Percentiles rank a stretch among this genome's conserved stretches.
phyloP scores from a whole-genome alignment of 1,284 basidiomycete species.

The Mrakiaceae sp. region DNA sequence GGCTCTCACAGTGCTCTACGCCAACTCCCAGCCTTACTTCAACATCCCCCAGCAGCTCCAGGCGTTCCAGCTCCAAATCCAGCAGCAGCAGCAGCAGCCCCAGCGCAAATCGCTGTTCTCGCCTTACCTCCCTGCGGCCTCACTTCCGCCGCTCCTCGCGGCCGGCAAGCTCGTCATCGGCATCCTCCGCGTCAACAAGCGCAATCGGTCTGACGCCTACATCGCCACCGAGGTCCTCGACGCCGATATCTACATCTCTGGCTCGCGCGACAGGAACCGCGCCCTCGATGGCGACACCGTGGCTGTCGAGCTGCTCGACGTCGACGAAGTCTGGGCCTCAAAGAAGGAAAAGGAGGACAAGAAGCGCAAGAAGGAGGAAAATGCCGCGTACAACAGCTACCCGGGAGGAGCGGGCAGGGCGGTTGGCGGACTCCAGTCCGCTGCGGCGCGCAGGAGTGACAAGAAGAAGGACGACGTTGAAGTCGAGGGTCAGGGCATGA shows the following conservation, averaged over 20 bases:
- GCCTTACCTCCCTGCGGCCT: conserved; percentile 95
- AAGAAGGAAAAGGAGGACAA: conserved; percentile 99
- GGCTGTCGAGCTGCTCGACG: conserved; percentile 89
- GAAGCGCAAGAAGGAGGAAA: conserved; percentile 99
- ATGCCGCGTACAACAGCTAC: conserved; percentile 63
- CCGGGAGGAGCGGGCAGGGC: conserved; percentile 44
- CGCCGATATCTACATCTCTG: conserved; percentile 97
- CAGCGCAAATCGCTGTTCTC: conserved; percentile 98
- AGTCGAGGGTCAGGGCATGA: conserved; percentile 94
- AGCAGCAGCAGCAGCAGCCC: conserved; percentile 67
- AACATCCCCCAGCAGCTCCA: conserved; percentile 70
- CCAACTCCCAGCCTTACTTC: conserved; percentile 12
- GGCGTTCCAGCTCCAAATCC: conserved; percentile 53
- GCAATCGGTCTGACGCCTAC: conserved; percentile 97
- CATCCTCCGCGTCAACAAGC: conserved; percentile 94
- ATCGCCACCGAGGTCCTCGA: conserved; percentile 98
- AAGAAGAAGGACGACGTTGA: conserved; percentile 99
- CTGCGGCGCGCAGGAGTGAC: conserved; percentile 68
- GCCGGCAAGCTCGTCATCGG: conserved; percentile 98
- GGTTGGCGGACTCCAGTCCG: conserved; percentile 25
- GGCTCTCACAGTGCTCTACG: conserved; percentile 13
- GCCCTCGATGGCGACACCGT: conserved; percentile 98
- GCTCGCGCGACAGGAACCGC: conserved; percentile 96
- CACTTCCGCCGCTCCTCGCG: conserved; percentile 89
- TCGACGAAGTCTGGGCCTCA: conserved; percentile 95